phyloP scores from a whole-genome alignment of 139 green algal species.

The Auxenochlorella protothecoides region DNA sequence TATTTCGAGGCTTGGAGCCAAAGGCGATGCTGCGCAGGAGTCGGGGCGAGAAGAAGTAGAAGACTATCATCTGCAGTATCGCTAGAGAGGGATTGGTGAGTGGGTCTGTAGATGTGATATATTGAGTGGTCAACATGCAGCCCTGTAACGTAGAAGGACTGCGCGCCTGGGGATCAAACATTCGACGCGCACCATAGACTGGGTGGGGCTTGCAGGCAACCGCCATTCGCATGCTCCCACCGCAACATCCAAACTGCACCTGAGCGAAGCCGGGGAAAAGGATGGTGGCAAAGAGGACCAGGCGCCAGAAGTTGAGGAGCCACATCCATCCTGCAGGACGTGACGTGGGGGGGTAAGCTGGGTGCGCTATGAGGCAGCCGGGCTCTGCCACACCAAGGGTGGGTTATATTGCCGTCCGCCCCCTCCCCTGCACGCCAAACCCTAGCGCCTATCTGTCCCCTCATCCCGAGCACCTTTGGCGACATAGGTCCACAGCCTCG shows the following conservation, averaged over 20 bases:
- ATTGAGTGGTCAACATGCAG: too few species aligned
- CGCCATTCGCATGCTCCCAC: too few species aligned
- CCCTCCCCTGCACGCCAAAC: neutral
- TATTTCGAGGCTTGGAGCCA: conserved; percentile 60
- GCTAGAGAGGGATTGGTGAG: too few species aligned
- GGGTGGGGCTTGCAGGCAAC: too few species aligned
- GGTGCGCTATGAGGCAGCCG: neutral
- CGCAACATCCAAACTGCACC: conserved; percentile 5
- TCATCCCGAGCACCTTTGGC: neutral
- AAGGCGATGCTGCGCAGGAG: conserved; percentile 63
- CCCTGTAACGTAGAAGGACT: too few species aligned
- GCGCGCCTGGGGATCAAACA: too few species aligned
- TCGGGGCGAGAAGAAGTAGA: conserved; percentile 66
- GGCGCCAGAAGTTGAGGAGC: conserved; percentile 28
- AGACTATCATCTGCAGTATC: conserved; percentile 36
- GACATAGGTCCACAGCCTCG: conserved; percentile 20
- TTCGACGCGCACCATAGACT: too few species aligned
- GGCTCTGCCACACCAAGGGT: neutral
- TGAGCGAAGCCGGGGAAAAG: conserved; percentile 49
- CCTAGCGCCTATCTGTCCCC: neutral
- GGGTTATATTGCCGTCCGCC: neutral
- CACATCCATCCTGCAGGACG: conserved; percentile 16
- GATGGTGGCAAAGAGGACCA: conserved; percentile 37
- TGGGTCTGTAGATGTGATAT: too few species aligned
- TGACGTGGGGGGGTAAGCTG: neutral